Conservation (phyloP, 2,329 filamentous ascomycete species). For the Diplodia scrobiculata region DNA sequence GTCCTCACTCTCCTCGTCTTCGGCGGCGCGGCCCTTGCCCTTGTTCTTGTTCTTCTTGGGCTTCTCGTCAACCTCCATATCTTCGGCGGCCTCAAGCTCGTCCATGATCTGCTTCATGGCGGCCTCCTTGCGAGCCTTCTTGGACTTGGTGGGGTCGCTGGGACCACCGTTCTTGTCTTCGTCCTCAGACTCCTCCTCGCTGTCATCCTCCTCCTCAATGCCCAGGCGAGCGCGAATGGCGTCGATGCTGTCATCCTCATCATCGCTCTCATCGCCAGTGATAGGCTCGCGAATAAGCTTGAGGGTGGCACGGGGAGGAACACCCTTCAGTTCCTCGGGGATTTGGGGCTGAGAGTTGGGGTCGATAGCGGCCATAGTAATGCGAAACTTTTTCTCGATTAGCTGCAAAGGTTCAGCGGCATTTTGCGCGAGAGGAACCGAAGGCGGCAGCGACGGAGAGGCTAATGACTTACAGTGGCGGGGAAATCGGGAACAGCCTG, state of each 20-base stretch:
- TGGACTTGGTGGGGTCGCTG: constrained; percentile 85
- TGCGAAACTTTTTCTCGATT: constrained; percentile 69
- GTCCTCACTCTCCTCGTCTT: constrained; percentile 71
- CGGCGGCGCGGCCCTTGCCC: constrained; percentile 62
- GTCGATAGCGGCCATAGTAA: constrained; percentile 98
- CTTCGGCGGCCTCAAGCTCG: constrained; percentile 67
- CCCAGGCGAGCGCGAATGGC: constrained; percentile 45
- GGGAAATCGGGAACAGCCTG: constrained; percentile 77
- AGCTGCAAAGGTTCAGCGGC: constrained; percentile 30
- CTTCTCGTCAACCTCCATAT: constrained; percentile 69
- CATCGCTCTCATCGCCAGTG: constrained; percentile 61
- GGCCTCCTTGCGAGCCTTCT: constrained; percentile 79
- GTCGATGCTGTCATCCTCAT: constrained; percentile 54
- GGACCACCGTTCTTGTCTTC: constrained; percentile 84
- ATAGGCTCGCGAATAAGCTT: constrained; percentile 79
- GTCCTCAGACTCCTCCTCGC: constrained; percentile 48
- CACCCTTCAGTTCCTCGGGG: constrained; percentile 45
- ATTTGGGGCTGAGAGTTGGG: constrained; percentile 67
- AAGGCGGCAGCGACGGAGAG: neutral
- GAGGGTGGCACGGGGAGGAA: constrained; percentile 73
- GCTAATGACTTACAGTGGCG: constrained; percentile 70
- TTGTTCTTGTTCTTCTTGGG: constrained; percentile 60
- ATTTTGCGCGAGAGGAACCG: constrained; percentile 19
- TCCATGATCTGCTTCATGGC: constrained; percentile 76
- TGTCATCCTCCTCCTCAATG: constrained; percentile 44